phyloP scores from a whole-genome alignment of 2,329 filamentous ascomycete genomes.

The Monosporascus cannonballus region DNA sequence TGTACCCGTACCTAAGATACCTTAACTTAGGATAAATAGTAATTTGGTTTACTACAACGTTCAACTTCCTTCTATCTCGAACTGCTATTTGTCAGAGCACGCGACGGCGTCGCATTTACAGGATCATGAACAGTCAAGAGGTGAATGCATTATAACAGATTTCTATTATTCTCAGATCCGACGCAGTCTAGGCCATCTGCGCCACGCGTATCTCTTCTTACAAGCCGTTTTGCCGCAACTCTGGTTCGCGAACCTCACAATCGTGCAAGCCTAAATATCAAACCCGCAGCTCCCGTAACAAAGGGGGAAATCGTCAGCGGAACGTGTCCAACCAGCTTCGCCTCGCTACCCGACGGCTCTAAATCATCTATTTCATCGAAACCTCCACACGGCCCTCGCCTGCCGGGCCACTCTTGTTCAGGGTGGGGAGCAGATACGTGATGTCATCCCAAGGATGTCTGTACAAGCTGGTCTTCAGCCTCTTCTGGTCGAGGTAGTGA shows the following conservation, averaged over 20 bases:
- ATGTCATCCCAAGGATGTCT: slow-evolving; percentile 99
- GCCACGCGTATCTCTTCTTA: slow-evolving; percentile 16
- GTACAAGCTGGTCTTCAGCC: slow-evolving; percentile 96
- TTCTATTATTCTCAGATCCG: slow-evolving; percentile 18
- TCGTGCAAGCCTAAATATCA: slow-evolving; percentile 11
- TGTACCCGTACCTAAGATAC: no score
- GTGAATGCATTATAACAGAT: slow-evolving; percentile 4
- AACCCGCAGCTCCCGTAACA: not conserved
- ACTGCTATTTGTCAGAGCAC: no score
- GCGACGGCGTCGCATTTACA: not conserved
- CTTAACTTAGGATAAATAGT: no score
- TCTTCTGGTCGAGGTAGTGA: slow-evolving; percentile 99
- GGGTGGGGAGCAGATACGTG: slow-evolving; percentile 83
- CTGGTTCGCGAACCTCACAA: slow-evolving; percentile 8
- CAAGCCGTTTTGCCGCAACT: slow-evolving; percentile 10
- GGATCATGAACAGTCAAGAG: not conserved
- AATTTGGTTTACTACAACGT: no score
- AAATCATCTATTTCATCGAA: slow-evolving; percentile 50
- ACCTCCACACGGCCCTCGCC: slow-evolving; percentile 91
- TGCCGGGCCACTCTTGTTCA: slow-evolving; percentile 62
- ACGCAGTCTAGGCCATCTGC: slow-evolving; percentile 11
- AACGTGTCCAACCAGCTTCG: not conserved
- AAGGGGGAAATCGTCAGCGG: not conserved
- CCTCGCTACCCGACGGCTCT: not conserved
- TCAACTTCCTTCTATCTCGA: no score